Evolutionary conservation across 345 rosid species (phyloP), one percentile per base, ranked within the genome.

Genomic region (Salix purpurea): DNA sequence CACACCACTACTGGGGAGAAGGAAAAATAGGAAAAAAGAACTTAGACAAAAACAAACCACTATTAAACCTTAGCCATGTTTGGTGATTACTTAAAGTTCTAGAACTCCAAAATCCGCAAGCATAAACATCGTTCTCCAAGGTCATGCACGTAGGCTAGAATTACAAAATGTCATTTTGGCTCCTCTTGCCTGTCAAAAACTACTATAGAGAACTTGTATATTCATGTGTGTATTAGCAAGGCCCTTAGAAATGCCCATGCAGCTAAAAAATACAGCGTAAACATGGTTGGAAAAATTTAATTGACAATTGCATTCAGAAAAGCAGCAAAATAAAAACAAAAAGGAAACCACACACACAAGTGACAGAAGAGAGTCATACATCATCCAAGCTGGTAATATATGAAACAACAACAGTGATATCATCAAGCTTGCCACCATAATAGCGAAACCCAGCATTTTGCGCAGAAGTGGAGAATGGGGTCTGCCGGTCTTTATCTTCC

Each of bases 361-460:
- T 54, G n/a, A 19, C 9, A 54, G 7, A 72, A 62, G 67, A 46
- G 75, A 73, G 23, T 58, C 75, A 26, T 78, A 78, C 81, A 67
- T 74, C 83, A 62, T 86, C 68, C 7, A 88, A 82, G 69, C 85
- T 82, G 26, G 90, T 83, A 69, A 96, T 81, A 78, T 88, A 91
- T 24, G 99, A 96, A 71, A 96, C 98, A 72, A 96, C 96, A 65
- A 96, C 99, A 72, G 99, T 96, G 86, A 96, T 96, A 75, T 96
- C 99, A 80, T 96, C 99, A 74, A 93, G 94, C 87, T 96, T 96
- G 84, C 99, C 99, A 82, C 99, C 99, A 72, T 96, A 96, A 80
- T 96, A 96, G 68, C 99, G 92, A 78, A 91, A 89, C 9, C 99
- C 99, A 76, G 99, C 99, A 81, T 96, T 95, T 77, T 96, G 99